Evolutionary conservation across 2,329 filamentous ascomycete genomes (phyloP).

Genomic region (Dryadomyces quercivorus): DNA sequence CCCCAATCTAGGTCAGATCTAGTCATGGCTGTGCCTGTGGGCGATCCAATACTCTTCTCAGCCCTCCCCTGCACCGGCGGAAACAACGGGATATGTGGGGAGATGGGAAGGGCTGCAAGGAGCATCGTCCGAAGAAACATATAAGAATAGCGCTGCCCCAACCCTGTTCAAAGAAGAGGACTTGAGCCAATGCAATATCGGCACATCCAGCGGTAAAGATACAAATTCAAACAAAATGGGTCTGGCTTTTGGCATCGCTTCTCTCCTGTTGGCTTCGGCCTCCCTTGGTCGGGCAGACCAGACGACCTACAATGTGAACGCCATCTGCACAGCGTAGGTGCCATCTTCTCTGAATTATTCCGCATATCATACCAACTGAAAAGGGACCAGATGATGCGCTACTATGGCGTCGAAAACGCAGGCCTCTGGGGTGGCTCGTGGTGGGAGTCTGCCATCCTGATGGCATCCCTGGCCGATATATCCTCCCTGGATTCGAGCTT

Average conservation of each 20-base stretch:
- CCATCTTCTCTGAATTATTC: background rate
- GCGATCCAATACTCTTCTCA: too few relatives aligned
- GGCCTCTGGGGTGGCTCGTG: slow-evolving; percentile 1
- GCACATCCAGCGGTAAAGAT: too few relatives aligned
- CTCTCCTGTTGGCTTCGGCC: background rate
- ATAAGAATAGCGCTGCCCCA: too few relatives aligned
- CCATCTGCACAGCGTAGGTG: background rate
- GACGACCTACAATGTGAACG: background rate
- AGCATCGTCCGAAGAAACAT: too few relatives aligned
- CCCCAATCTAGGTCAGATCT: too few relatives aligned
- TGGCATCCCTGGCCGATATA: background rate
- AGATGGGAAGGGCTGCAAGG: too few relatives aligned
- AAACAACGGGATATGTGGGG: too few relatives aligned
- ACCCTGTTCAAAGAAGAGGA: too few relatives aligned
- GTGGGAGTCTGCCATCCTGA: slow-evolving; percentile 2
- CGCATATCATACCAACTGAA: background rate
- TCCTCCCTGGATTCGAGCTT: background rate
- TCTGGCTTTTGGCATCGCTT: background rate
- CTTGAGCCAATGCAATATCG: too few relatives aligned
- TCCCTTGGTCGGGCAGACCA: background rate
- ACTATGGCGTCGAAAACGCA: background rate
- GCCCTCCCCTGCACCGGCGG: too few relatives aligned
- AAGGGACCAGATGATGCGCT: slow-evolving; percentile 4
- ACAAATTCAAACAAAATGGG: too few relatives aligned
- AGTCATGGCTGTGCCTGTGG: too few relatives aligned